Percentiles rank a stretch among this genome's conserved stretches.
These are phyloP conservation scores for Micractinium conductrix DNA, from an alignment of 139 green algal genomes.

Conservation along the genomic window DNA sequence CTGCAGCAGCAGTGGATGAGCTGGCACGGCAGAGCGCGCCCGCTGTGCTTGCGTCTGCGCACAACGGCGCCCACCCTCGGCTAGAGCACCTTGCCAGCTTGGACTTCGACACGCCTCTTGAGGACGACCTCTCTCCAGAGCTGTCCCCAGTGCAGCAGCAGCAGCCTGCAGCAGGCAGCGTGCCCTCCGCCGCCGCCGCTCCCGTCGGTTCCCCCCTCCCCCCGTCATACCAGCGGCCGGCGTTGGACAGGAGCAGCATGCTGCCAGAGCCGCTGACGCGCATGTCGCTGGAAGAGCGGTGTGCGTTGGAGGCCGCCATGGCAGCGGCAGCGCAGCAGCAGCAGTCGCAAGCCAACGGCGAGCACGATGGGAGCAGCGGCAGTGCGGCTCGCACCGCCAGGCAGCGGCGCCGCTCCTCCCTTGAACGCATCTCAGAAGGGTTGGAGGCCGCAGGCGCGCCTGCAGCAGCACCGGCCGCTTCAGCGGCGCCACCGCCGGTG, in stretches of 20 bases:
- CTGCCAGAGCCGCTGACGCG: background rate
- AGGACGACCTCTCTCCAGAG: background rate
- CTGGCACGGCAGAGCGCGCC: background rate
- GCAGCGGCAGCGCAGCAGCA: background rate
- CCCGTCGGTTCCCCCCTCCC: background rate
- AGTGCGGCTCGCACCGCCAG: background rate
- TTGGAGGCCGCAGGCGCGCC: background rate
- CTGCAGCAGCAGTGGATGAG: background rate
- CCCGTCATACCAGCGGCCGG: background rate
- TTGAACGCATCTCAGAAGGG: background rate
- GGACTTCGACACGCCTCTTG: background rate
- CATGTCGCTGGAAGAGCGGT: background rate
- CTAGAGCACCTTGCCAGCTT: background rate
- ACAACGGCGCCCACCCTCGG: background rate
- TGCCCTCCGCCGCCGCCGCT: background rate
- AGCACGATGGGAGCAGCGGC: too few relatives aligned
- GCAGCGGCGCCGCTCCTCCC: background rate
- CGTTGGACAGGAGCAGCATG: constrained; percentile 29
- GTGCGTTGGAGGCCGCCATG: background rate
- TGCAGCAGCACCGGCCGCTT: background rate
- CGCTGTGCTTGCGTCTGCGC: background rate
- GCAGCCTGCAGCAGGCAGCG: background rate
- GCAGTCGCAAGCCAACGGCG: background rate
- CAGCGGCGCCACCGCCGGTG: background rate
- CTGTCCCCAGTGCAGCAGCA: background rate